Conservation (phyloP, 352 stramenopile species). For the Plasmopara halstedii region DNA sequence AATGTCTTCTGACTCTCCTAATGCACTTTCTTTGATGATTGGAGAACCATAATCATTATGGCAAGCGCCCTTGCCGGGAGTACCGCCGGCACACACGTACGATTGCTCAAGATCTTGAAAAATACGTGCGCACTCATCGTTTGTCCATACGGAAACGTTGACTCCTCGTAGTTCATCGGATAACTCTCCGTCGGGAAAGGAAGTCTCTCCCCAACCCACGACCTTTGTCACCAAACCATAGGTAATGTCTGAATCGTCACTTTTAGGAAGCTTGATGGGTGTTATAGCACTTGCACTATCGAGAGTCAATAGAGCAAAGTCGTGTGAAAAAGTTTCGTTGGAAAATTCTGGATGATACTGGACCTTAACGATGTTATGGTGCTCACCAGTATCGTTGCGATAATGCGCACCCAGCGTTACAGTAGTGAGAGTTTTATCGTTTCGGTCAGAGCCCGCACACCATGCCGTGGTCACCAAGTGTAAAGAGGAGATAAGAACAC, state of each 20-base stretch:
- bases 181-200: conserved; percentile 7
- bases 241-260: conserved; percentile 18
- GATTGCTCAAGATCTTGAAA: conserved; percentile 14
- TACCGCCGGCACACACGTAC: conserved; percentile 38
- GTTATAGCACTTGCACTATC: conserved; percentile 19
- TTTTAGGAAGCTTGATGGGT: conserved; percentile 20
- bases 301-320: conserved; percentile 4
- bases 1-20: conserved; percentile 9
- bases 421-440: not conserved
- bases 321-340: not conserved
- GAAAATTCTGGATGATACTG: not conserved
- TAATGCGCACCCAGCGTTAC: conserved; percentile 1
- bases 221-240: conserved; percentile 16
- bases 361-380: no score
- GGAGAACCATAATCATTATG: conserved; percentile 40
- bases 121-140: conserved; percentile 21
- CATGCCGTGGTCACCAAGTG: not conserved
- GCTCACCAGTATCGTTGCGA: no score
- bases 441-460: not conserved
- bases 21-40: conserved; percentile 18
- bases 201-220: conserved; percentile 24
- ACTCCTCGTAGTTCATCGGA: conserved; percentile 24
- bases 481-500: no score
- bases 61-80: conserved; percentile 28
- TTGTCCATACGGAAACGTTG: conserved; percentile 21